Percentiles rank a stretch among this genome's conserved stretches.
These are phyloP conservation scores for Salix arbutifolia DNA, from an alignment of 345 rosid genomes.

Conservation along the genomic window DNA sequence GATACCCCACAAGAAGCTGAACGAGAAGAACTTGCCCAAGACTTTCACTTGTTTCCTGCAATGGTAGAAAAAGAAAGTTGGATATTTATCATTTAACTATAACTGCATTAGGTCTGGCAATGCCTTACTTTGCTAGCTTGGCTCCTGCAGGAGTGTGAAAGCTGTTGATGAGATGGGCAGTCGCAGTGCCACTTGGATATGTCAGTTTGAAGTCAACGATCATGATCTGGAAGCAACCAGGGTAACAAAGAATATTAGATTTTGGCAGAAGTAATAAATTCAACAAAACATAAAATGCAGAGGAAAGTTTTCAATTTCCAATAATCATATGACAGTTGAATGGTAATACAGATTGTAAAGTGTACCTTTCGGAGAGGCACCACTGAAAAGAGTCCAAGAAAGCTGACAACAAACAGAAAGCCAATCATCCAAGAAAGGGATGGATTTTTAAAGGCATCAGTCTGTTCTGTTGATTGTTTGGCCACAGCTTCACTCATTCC, in stretches of 20 bases:
- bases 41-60: constrained; percentile 28
- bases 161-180: constrained; percentile 34
- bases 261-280: neutral
- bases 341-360: neutral
- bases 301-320: neutral
- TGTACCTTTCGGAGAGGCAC: constrained; percentile 32
- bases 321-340: neutral
- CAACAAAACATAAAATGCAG: neutral
- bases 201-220: constrained; percentile 31
- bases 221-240: constrained; percentile 19
- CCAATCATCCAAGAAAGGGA: constrained; percentile 30
- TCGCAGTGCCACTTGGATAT: constrained; percentile 39
- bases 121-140: constrained; percentile 26
- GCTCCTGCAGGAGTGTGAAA: constrained; percentile 38
- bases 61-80: neutral
- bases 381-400: constrained; percentile 33
- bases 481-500: constrained; percentile 31
- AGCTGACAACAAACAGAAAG: constrained; percentile 31
- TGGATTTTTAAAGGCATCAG: constrained; percentile 18
- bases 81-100: neutral
- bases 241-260: neutral
- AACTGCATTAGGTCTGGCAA: neutral
- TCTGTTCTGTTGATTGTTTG: constrained; percentile 12
- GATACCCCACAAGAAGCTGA: constrained; percentile 36
- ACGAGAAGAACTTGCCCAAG: constrained; percentile 24